Conservation (phyloP, 768 basidiomycete genomes). For the Mycena metata region DNA sequence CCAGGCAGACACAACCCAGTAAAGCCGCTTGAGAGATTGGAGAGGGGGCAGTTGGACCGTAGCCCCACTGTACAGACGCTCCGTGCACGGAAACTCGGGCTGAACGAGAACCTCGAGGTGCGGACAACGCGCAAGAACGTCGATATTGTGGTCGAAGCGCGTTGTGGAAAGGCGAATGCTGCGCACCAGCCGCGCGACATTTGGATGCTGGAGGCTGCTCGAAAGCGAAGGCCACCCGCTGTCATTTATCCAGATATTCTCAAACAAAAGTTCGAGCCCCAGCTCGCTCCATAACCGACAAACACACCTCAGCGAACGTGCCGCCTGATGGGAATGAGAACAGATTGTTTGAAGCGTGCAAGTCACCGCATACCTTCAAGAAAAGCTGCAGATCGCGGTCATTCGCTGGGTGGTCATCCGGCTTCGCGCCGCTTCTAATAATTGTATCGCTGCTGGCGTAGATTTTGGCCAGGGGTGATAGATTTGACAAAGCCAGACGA, state of each 20-base stretch:
- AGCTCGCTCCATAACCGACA: slow-evolving; percentile 25
- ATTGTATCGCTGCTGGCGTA: not conserved
- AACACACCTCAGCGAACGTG: slow-evolving; percentile 13
- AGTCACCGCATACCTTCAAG: slow-evolving; percentile 1
- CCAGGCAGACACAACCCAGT: slow-evolving; percentile 27
- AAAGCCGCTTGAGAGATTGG: slow-evolving; percentile 12
- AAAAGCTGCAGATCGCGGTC: slow-evolving; percentile 13
- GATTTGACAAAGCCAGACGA: slow-evolving; percentile 3
- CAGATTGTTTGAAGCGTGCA: no score
- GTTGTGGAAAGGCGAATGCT: slow-evolving; percentile 23
- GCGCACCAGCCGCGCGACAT: slow-evolving; percentile 21
- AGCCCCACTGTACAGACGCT: not conserved
- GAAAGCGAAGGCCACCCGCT: not conserved
- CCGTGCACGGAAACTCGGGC: slow-evolving; percentile 22
- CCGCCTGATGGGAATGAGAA: slow-evolving; percentile 3
- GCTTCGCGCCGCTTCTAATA: not conserved
- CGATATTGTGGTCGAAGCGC: slow-evolving; percentile 27
- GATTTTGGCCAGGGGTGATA: not conserved
- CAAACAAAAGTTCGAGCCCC: slow-evolving; percentile 22
- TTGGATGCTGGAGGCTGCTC: not conserved
- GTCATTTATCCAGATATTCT: slow-evolving; percentile 17
- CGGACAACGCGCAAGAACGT: slow-evolving; percentile 10
- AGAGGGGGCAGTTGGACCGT: not conserved
- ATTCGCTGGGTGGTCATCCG: slow-evolving; percentile 7
- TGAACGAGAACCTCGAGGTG: slow-evolving; percentile 22